Evolutionary conservation across 805 yeast species (phyloP), one percentile per base, ranked within the genome.

Genomic region (Huiozyma sinensis): DNA sequence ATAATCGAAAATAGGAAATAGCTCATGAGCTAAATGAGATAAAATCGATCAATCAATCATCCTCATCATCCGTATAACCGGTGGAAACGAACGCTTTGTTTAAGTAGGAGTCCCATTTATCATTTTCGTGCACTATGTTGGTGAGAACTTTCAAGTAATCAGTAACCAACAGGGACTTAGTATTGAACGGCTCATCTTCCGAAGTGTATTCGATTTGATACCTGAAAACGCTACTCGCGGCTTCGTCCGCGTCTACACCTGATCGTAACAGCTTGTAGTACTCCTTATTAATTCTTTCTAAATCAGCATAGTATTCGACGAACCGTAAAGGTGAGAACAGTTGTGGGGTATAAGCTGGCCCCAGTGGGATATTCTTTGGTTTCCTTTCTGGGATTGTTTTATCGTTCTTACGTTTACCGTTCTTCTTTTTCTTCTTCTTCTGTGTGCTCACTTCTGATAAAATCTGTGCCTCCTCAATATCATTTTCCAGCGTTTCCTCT

Each of bases 301-400:
- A 67, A 58, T 86, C 85, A n/a, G 79, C 72, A 58, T 67, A 86
- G 58, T 81, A 85, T 57, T 84, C 94, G 1, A 77, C 77, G 61
- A 80, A 87, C 47, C 77, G 67, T 35, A 74, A 71, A 0, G 95
- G 95, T 0, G 90, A 70, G 51, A 83, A 83, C 31, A 77, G 57
- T 64, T 85, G 94, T 1, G 79, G 75, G 2, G 65, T 63, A 57
- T 81, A 84, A 0, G 81, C 95, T 2, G 95, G 95, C 0, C 95
- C 95, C 34, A 80, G 58, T 1, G 75, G 69, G 17, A 66, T 45
- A 10, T 63, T 58, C 2, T 50, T 52, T 5, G 92, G 90, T 75
- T 71, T 81, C 63, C 66, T 42, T 67, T 75, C 35, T 72, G 95
- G 68, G 66, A 73, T 44, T 0, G 90, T 75, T 44, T 72, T 77